phyloP scores from a whole-genome alignment of 2,329 filamentous ascomycete species.

The Clonostachys chloroleuca region DNA sequence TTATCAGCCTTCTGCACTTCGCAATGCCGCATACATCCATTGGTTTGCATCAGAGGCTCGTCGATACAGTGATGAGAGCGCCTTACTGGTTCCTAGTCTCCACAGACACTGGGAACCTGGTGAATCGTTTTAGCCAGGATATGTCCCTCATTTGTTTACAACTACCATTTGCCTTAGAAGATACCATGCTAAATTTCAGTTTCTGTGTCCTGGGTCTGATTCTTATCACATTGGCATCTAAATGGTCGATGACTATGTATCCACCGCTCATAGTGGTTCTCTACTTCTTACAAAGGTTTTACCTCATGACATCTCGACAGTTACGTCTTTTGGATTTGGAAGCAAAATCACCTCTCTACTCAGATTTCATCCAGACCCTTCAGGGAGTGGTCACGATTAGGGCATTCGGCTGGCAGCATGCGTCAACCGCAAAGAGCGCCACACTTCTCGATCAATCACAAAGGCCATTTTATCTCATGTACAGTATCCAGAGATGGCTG shows the following conservation, averaged over 20 bases:
- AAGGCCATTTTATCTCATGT: conserved; percentile 49
- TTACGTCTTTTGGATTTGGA: conserved; percentile 58
- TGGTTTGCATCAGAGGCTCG: not conserved
- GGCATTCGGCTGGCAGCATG: conserved; percentile 47
- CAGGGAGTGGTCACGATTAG: conserved; percentile 48
- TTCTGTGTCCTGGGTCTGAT: conserved; percentile 10
- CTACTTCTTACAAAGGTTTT: conserved; percentile 50
- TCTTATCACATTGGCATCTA: conserved; percentile 13
- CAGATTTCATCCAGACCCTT: conserved; percentile 48
- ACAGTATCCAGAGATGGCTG: conserved; percentile 53
- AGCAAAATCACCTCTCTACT: conserved; percentile 54
- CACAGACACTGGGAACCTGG: conserved; percentile 33
- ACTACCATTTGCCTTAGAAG: conserved; percentile 22
- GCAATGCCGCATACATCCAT: too few relatives aligned
- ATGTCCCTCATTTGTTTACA: conserved; percentile 32
- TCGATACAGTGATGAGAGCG: conserved; percentile 23
- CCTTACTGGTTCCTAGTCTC: conserved; percentile 33
- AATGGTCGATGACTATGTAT: conserved; percentile 24
- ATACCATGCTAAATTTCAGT: conserved; percentile 2
- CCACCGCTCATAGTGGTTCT: conserved; percentile 40
- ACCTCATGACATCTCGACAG: conserved; percentile 56
- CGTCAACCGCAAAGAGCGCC: conserved; percentile 36
- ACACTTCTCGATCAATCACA: conserved; percentile 47
- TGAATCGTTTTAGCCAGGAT: conserved; percentile 41
- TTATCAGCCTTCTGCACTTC: too few relatives aligned